Evolutionary conservation across 441 rosid species (phyloP).

Genomic region (Populus trichocarpa): DNA sequence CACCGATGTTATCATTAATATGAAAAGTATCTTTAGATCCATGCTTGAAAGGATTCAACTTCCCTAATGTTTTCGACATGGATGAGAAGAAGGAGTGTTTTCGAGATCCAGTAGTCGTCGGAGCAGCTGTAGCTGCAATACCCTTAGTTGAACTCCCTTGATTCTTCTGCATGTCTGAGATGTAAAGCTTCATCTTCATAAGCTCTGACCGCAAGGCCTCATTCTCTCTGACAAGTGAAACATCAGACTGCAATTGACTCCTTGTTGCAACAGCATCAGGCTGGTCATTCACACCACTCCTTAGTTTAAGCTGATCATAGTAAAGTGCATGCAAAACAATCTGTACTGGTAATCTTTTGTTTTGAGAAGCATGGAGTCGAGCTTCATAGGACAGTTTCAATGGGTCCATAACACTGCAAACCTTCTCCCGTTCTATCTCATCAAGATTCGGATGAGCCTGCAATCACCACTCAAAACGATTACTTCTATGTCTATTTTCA

Average conservation of each 20-base stretch:
- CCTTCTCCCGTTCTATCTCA: slow-evolving; percentile 84
- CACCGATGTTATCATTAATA: slow-evolving; percentile 45
- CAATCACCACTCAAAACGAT: background rate
- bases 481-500: background rate
- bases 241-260: slow-evolving; percentile 57
- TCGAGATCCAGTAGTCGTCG: slow-evolving; percentile 1
- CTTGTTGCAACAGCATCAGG: slow-evolving; percentile 46
- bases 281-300: slow-evolving; percentile 51
- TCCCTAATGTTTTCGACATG: slow-evolving; percentile 75
- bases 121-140: background rate
- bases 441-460: slow-evolving; percentile 79
- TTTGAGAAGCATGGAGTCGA: slow-evolving; percentile 77
- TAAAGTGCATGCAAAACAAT: slow-evolving; percentile 67
- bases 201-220: slow-evolving; percentile 75
- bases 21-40: slow-evolving; percentile 83
- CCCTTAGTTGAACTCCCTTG: slow-evolving; percentile 23
- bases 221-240: slow-evolving; percentile 67
- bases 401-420: slow-evolving; percentile 71
- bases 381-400: slow-evolving; percentile 74
- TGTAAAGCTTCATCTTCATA: slow-evolving; percentile 70
- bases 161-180: slow-evolving; percentile 55
- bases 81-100: slow-evolving; percentile 67
- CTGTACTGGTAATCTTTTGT: slow-evolving; percentile 78
- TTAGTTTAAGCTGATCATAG: slow-evolving; percentile 67
- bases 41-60: slow-evolving; percentile 72